Conservation (phyloP, 2,329 filamentous ascomycete species). For the Pseudopyricularia javanii region DNA sequence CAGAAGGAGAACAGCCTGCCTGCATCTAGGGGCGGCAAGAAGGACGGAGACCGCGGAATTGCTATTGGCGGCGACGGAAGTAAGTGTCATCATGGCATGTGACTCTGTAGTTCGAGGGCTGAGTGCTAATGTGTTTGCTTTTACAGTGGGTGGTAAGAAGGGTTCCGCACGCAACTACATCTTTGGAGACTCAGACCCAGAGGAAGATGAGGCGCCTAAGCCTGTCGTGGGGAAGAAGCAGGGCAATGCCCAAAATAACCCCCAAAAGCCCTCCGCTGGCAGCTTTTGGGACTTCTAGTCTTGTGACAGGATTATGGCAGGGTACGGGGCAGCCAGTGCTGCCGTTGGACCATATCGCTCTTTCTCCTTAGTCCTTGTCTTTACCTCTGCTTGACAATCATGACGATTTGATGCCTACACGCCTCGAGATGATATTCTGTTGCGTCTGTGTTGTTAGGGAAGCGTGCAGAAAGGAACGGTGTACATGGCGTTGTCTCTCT, state of each 20-base stretch:
- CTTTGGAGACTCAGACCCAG: constrained; percentile 36
- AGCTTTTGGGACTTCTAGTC: constrained; percentile 36
- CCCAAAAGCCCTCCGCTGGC: constrained; percentile 17
- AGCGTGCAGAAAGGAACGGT: neutral
- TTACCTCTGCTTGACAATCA: neutral
- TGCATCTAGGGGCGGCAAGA: constrained; percentile 5
- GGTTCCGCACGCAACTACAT: constrained; percentile 42
- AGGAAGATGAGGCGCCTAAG: constrained; percentile 23
- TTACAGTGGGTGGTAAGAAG: constrained; percentile 51
- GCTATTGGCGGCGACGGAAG: constrained; percentile 44
- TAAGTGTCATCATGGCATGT: neutral
- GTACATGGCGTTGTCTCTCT: constrained; percentile 4
- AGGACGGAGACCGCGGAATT: constrained; percentile 22
- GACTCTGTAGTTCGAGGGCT: neutral
- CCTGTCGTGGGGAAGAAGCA: constrained; percentile 26
- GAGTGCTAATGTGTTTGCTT: neutral
- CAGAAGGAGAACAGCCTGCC: constrained; percentile 40
- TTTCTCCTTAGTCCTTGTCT: neutral
- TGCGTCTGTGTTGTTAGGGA: neutral
- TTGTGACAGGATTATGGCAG: neutral
- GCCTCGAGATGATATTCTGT: neutral
- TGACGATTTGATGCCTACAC: neutral
- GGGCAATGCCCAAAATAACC: constrained; percentile 18
- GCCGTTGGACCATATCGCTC: neutral
- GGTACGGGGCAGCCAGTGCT: neutral